These are phyloP conservation scores for Encephalitozoon hellem DNA, from an alignment of 371 early-diverging fungal genomes.

Conservation along the genomic window DNA sequence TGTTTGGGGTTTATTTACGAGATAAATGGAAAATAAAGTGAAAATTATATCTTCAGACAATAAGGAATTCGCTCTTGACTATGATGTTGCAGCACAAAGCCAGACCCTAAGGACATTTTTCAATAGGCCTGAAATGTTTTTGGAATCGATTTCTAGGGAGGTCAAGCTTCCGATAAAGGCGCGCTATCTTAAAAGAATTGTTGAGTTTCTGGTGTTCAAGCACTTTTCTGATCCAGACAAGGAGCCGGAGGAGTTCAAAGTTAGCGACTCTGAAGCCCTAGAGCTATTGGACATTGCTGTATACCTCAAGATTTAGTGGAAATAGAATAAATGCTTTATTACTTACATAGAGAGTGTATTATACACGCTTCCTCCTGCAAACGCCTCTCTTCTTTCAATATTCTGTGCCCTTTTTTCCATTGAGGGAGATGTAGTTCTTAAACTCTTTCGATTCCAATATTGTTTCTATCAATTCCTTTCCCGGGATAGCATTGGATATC, in stretches of 20 bases:
- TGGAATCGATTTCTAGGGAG: constrained; percentile 12
- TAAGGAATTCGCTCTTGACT: constrained; percentile 28
- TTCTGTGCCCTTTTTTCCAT: not conserved
- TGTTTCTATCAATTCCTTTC: not conserved
- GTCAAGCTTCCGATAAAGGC: constrained; percentile 49
- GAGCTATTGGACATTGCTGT: constrained; percentile 59
- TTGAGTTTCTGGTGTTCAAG: constrained; percentile 57
- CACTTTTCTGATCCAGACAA: constrained; percentile 6
- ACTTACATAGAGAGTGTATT: not conserved
- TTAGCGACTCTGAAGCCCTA: constrained; percentile 53
- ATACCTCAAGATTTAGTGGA: constrained; percentile 55
- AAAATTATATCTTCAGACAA: constrained; percentile 34
- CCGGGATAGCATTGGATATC: not conserved
- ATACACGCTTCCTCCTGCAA: not conserved
- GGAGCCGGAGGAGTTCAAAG: constrained; percentile 50
- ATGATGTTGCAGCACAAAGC: constrained; percentile 31
- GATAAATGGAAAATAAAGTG: constrained; percentile 25
- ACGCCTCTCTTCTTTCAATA: not conserved
- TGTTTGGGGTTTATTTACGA: not conserved
- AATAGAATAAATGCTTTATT: constrained; percentile 1
- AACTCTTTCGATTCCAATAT: not conserved
- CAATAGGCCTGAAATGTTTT: constrained; percentile 18
- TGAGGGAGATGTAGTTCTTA: not conserved
- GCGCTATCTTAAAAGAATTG: constrained; percentile 36
- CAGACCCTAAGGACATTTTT: constrained; percentile 39